Percentiles rank a stretch among this genome's conserved stretches.
These are phyloP conservation scores for Candida taoyuanica DNA, from an alignment of 805 yeast species.

Conservation along the genomic window DNA sequence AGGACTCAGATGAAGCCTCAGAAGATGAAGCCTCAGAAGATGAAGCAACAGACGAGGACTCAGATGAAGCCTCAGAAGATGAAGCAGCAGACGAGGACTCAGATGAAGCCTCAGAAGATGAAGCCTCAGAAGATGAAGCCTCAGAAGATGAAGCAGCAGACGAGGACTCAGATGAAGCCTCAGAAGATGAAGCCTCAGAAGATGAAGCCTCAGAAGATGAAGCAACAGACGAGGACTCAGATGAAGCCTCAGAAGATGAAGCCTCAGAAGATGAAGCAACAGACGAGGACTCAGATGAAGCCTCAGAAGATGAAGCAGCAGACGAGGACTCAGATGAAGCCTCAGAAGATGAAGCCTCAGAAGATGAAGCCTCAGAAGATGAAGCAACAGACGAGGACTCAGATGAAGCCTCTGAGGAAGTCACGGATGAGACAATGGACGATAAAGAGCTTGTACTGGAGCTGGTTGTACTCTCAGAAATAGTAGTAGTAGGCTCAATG, in stretches of 20 bases:
- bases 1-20: background rate
- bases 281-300: slow-evolving; percentile 1
- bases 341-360: background rate
- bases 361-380: slow-evolving; percentile 4
- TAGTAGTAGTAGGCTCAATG: background rate
- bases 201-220: slow-evolving; percentile 2
- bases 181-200: slow-evolving; percentile 4
- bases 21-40: slow-evolving; percentile 2
- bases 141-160: background rate
- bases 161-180: background rate
- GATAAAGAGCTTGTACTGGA: too few species aligned
- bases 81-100: background rate
- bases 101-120: slow-evolving; percentile 1
- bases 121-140: background rate
- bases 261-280: slow-evolving; percentile 3
- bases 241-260: background rate
- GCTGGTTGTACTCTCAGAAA: too few species aligned
- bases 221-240: background rate
- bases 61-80: slow-evolving; percentile 1
- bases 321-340: slow-evolving; percentile 2
- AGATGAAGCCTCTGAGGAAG: slow-evolving; percentile 1
- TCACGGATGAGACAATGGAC: background rate
- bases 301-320: background rate
- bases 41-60: background rate
- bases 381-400: slow-evolving; percentile 1